Evolutionary conservation across 2,329 filamentous ascomycete genomes (phyloP).

Genomic region (Neofusicoccum umdonicola): DNA sequence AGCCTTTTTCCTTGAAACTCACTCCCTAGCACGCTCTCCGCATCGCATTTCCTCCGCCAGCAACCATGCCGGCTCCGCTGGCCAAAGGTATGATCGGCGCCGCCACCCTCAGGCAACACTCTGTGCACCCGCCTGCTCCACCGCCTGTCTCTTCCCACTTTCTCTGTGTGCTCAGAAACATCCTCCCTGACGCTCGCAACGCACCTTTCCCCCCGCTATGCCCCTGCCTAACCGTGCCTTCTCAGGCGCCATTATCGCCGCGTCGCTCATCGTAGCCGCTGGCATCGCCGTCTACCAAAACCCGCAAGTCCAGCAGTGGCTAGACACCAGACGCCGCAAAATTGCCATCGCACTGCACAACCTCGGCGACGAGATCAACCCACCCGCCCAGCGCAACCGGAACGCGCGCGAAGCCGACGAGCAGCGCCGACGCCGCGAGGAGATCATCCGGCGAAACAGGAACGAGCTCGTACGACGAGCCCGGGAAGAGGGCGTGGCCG

Average conservation of each 20-base stretch:
- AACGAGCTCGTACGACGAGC: conserved; percentile 36
- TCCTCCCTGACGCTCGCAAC: conserved; percentile 16
- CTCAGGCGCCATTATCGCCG: conserved; percentile 61
- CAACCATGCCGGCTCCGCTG: conserved; percentile 39
- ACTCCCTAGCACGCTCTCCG: background rate
- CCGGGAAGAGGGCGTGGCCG: conserved; percentile 40
- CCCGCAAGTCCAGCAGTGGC: conserved; percentile 62
- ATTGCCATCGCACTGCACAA: conserved; percentile 59
- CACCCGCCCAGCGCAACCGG: background rate
- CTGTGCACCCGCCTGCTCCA: conserved; percentile 13
- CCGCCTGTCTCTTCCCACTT: conserved; percentile 23
- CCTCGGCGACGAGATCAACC: conserved; percentile 56
- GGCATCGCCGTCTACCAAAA: conserved; percentile 64
- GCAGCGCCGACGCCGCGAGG: conserved; percentile 30
- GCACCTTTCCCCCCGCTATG: background rate
- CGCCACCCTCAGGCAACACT: conserved; percentile 25
- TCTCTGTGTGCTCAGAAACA: conserved; percentile 14
- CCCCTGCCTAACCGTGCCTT: conserved; percentile 29
- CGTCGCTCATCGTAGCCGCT: conserved; percentile 60
- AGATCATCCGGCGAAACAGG: conserved; percentile 33
- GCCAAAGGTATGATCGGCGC: conserved; percentile 37
- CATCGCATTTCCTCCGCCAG: background rate
- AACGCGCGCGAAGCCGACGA: conserved; percentile 28
- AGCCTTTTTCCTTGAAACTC: background rate
- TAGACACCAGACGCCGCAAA: conserved; percentile 60